Evolutionary conservation across 148 eudicot genomes (phyloP), one percentile per base, ranked within the genome.

Genomic region (Camellia lanceoleosa): DNA sequence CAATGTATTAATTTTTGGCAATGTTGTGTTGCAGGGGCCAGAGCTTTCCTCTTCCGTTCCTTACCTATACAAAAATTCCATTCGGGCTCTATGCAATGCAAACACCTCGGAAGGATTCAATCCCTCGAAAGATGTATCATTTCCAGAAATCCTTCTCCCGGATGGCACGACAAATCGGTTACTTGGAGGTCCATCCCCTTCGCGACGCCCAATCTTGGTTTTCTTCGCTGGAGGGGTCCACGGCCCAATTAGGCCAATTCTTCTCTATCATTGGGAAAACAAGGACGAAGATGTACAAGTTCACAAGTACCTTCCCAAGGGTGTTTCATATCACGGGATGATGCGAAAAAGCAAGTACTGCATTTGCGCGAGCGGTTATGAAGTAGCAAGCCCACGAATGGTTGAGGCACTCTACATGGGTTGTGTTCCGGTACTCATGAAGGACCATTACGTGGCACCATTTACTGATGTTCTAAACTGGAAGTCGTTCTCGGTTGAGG

Each of bases 331-430:
- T 42, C 4, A 64, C 3, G 68, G 42, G 68, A 64, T 64, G 68
- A 5, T 64, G 68, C 6, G 68, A 6, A 20, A 64, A 13, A 19
- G 68, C 68, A 20, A 10, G 42, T 64, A 5, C 12, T 64, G 43
- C 42, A 64, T 64, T 7, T 64, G 68, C 0, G 11, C 43, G 11
- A 64, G 68, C 3, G 91, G 91, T 10, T 88, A 84, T 6, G 91
- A 88, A 60, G 91, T 88, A 0, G 91, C 68, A 2, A 64, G 68
- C 42, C 68, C 68, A 19, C 20, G 68, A 7, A 64, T 19, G 38
- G 68, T 64, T 0, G 68, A 64, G 42, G 68, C 68, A 2, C 42
- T 64, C 3, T 64, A 64, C 68, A 64, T 30, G 42, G 43, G 68
- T 5, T 64, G 68, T 13, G 68, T 64, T 8, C 68, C 68, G 42